Conservation (phyloP, 2,329 filamentous ascomycete species). For the Exophiala alcalophila region DNA sequence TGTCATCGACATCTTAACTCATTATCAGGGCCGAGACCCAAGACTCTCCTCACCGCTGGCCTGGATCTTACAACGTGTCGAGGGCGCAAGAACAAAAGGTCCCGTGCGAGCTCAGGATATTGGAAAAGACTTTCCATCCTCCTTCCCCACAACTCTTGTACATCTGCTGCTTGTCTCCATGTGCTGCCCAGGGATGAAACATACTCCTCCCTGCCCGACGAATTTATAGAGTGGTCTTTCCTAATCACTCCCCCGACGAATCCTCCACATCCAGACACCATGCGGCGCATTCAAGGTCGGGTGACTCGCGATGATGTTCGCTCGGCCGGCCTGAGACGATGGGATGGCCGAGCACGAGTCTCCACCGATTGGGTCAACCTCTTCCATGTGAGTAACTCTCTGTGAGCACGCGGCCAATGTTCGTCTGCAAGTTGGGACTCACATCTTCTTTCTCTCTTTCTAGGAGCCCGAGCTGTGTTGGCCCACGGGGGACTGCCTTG, state of each 20-base stretch:
- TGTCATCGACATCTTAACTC: not conserved
- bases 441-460: no score
- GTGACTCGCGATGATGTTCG: slow-evolving; percentile 28
- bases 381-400: slow-evolving; percentile 24
- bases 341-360: slow-evolving; percentile 29
- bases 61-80: slow-evolving; percentile 9
- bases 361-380: slow-evolving; percentile 31
- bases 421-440: slow-evolving; percentile 1
- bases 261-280: slow-evolving; percentile 7
- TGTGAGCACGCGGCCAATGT: not conserved
- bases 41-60: slow-evolving; percentile 12
- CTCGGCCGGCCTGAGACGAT: slow-evolving; percentile 30
- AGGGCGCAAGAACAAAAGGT: not conserved
- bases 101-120: not conserved
- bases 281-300: slow-evolving; percentile 26
- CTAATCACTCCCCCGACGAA: slow-evolving; percentile 2
- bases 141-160: not conserved
- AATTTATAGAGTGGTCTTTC: slow-evolving; percentile 14
- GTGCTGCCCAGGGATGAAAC: slow-evolving; percentile 18
- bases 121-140: slow-evolving; percentile 1
- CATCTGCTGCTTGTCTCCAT: slow-evolving; percentile 3
- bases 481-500: slow-evolving; percentile 29
- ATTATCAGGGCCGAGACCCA: not conserved
- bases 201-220: slow-evolving; percentile 7
- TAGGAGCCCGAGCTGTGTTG: slow-evolving; percentile 32